phyloP scores from a whole-genome alignment of 345 rosid species.

The Salix arbutifolia region DNA sequence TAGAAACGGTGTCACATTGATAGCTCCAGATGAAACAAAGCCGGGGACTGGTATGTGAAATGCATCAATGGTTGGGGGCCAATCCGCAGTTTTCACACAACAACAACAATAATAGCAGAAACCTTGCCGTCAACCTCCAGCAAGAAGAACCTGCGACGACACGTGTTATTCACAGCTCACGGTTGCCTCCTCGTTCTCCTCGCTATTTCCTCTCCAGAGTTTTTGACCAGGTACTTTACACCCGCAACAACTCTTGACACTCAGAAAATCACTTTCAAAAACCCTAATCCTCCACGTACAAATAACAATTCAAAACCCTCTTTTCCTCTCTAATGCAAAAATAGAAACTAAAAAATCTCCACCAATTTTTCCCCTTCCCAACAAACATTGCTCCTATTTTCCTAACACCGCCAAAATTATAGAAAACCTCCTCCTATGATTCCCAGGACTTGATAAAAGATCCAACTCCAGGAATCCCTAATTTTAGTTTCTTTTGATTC shows the following conservation, averaged over 20 bases:
- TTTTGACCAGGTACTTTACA: conserved; percentile 2
- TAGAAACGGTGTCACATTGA: no score
- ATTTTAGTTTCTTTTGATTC: neutral
- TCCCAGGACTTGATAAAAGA: neutral
- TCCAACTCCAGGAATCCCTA: neutral
- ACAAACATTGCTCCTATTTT: neutral
- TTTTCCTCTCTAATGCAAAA: neutral
- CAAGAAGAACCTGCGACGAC: neutral
- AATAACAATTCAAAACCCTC: neutral
- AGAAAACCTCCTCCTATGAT: neutral
- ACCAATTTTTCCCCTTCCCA: neutral
- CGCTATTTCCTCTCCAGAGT: neutral
- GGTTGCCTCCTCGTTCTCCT: neutral
- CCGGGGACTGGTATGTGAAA: no score
- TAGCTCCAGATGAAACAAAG: no score
- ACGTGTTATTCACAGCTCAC: neutral
- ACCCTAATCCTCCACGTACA: conserved; percentile 4
- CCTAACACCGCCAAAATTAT: neutral
- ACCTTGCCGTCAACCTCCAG: neutral
- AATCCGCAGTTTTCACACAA: no score
- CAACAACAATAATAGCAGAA: no score
- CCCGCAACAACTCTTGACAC: neutral
- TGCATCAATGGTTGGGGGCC: no score
- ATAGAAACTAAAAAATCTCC: neutral
- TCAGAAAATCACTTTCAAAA: neutral